Evolutionary conservation across 225 moss, liverwort and hornwort genomes (phyloP).

Genomic region (Marchantia polymorpha): DNA sequence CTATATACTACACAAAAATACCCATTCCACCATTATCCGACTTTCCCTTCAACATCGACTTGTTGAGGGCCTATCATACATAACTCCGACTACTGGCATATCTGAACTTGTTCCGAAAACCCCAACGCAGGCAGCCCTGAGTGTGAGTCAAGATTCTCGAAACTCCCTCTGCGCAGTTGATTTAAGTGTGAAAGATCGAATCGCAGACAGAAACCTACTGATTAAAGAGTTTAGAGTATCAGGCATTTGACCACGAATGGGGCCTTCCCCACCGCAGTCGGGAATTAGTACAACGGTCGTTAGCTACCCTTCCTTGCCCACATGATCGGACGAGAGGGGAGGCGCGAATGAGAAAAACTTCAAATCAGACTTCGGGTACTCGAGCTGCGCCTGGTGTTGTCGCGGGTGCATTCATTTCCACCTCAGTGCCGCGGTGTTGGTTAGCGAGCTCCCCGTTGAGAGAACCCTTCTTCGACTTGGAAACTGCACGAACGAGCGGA

Average conservation of each 20-base stretch:
- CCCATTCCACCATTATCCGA: neutral
- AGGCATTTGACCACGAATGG: too few species aligned
- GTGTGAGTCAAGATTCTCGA: neutral
- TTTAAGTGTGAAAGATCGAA: neutral
- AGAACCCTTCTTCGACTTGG: constrained; percentile 15
- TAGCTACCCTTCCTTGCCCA: neutral
- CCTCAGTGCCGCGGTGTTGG: neutral
- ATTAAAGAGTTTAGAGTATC: neutral
- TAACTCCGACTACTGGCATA: neutral
- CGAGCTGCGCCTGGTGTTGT: neutral
- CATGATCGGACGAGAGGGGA: neutral
- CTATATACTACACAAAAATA: neutral
- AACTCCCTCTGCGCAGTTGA: neutral
- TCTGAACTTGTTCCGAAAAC: neutral
- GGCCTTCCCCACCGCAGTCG: neutral
- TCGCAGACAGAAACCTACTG: neutral
- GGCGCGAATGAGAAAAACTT: neutral
- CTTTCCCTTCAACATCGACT: neutral
- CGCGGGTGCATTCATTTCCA: constrained; percentile 3
- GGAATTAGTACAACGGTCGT: neutral
- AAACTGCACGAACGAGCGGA: neutral
- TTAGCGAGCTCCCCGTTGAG: neutral
- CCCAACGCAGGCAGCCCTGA: neutral
- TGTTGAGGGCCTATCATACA: neutral
- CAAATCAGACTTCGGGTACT: neutral